These are phyloP conservation scores for Ambrosia artemisiifolia DNA, from an alignment of 129 eudicot genomes.

Conservation along the genomic window DNA sequence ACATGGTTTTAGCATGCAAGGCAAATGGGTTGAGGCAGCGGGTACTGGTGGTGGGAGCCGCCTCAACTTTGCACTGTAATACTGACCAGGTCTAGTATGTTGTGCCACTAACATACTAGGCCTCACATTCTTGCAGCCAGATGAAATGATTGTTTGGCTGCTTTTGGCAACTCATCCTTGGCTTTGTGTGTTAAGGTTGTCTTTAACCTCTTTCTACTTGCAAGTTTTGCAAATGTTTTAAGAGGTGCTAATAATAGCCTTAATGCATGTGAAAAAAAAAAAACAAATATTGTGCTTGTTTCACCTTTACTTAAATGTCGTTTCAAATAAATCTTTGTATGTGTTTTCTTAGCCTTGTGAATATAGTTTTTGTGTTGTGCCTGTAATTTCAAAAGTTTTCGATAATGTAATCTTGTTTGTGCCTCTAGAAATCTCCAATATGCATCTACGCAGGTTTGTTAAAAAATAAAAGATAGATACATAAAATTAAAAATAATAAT, in stretches of 20 bases:
- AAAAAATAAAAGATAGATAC: no score
- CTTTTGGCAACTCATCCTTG: constrained; percentile 72
- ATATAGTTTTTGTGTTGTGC: not conserved
- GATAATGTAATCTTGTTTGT: not conserved
- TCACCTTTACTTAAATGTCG: constrained; percentile 15
- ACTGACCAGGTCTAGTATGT: constrained; percentile 15
- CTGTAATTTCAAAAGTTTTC: not conserved
- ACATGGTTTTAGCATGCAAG: constrained; percentile 36
- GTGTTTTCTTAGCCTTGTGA: not conserved
- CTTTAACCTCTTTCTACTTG: constrained; percentile 13
- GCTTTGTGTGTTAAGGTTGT: constrained; percentile 50
- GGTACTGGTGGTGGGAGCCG: constrained; percentile 13
- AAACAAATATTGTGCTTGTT: constrained; percentile 1
- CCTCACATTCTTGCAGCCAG: constrained; percentile 29
- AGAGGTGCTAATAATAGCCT: constrained; percentile 16
- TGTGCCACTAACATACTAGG: not conserved
- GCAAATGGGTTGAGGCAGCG: constrained; percentile 46
- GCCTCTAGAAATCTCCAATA: not conserved
- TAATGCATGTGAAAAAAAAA: constrained; percentile 19
- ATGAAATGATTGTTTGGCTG: constrained; percentile 31
- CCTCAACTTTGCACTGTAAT: constrained; percentile 41
- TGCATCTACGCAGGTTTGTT: no score
- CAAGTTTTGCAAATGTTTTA: not conserved
- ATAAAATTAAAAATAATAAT: no score
- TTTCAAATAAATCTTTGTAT: not conserved